Evolutionary conservation across 2,329 filamentous ascomycete genomes (phyloP).

Genomic region (Stagonosporopsis vannaccii): DNA sequence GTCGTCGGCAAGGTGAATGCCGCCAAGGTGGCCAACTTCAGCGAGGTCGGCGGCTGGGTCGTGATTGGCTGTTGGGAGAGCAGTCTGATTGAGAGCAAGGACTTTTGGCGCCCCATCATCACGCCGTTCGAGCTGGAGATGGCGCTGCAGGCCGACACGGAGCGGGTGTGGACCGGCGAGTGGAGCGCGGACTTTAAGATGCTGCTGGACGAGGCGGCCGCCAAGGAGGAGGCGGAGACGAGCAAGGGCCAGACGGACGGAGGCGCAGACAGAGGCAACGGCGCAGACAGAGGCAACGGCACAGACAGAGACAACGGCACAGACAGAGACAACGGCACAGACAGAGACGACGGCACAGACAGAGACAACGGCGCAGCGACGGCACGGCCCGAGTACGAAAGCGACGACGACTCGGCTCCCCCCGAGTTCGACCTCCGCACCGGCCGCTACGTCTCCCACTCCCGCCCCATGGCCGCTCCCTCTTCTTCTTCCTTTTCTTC

Average conservation of each 20-base stretch:
- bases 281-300: too few species aligned
- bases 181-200: slow-evolving; percentile 89
- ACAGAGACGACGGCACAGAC: too few species aligned
- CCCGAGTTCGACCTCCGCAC: slow-evolving; percentile 94
- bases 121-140: slow-evolving; percentile 94
- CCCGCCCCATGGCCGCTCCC: slow-evolving; percentile 69
- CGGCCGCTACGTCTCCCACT: slow-evolving; percentile 79
- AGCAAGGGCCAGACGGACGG: too few species aligned
- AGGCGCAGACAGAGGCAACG: too few species aligned
- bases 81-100: slow-evolving; percentile 85
- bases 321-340: slow-evolving; percentile 19
- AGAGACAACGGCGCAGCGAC: slow-evolving; percentile 15
- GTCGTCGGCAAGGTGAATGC: slow-evolving; percentile 97
- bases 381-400: slow-evolving; percentile 67
- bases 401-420: slow-evolving; percentile 71
- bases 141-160: slow-evolving; percentile 75
- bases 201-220: slow-evolving; percentile 57
- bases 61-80: slow-evolving; percentile 99
- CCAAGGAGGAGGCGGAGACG: too few species aligned
- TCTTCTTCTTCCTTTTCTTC: background rate
- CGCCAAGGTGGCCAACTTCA: slow-evolving; percentile 95
- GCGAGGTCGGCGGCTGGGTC: slow-evolving; percentile 94
- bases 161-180: slow-evolving; percentile 82
- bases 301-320: slow-evolving; percentile 8
- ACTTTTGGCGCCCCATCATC: slow-evolving; percentile 87